These are phyloP conservation scores for Xerocomellus chrysenteron DNA, from an alignment of 768 basidiomycete genomes.

Conservation along the genomic window DNA sequence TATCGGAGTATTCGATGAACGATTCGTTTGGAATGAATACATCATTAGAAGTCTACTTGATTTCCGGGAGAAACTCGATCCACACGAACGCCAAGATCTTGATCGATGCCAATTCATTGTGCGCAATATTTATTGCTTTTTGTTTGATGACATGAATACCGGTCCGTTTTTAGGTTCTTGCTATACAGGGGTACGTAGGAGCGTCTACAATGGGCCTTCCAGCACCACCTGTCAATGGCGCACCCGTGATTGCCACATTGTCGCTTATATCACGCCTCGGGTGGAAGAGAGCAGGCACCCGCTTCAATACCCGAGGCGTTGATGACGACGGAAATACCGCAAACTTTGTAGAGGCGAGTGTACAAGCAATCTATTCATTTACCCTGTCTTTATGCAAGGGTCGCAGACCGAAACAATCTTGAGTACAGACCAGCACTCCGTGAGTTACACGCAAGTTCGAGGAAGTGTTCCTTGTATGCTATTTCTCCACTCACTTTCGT, in stretches of 20 bases:
- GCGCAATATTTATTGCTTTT: constrained; percentile 32
- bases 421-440: constrained; percentile 80
- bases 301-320: constrained; percentile 95
- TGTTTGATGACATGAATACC: constrained; percentile 3
- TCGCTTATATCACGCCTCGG: constrained; percentile 85
- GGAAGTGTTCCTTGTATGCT: constrained; percentile 90
- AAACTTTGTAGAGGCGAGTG: constrained; percentile 89
- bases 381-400: constrained; percentile 8
- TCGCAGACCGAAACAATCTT: constrained; percentile 86
- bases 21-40: constrained; percentile 95
- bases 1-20: constrained; percentile 67
- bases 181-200: constrained; percentile 93
- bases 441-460: constrained; percentile 92
- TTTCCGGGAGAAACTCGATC: constrained; percentile 78
- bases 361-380: background rate
- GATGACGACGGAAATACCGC: constrained; percentile 95
- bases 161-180: constrained; percentile 57
- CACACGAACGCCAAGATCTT: constrained; percentile 65
- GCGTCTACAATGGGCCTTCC: constrained; percentile 76
- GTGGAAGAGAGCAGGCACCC: constrained; percentile 94
- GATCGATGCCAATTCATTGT: constrained; percentile 87
- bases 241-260: constrained; percentile 70
- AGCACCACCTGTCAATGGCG: constrained; percentile 71
- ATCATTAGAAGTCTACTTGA: constrained; percentile 84
- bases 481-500: constrained; percentile 2